Conservation (phyloP, 805 yeast genomes). For the Metschnikowia drakensbergensis region DNA sequence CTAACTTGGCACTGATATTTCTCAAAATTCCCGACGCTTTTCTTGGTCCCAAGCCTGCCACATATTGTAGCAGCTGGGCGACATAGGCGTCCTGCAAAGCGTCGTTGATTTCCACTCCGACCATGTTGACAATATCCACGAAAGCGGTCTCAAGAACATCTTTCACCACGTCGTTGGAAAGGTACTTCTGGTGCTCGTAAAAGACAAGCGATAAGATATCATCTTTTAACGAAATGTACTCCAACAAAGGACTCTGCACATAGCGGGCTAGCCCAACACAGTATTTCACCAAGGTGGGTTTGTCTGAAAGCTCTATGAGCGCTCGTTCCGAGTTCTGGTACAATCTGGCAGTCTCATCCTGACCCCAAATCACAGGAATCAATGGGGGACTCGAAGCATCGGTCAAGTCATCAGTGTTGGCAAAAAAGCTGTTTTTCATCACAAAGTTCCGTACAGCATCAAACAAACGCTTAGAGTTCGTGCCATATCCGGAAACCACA, state of each 20-base stretch:
- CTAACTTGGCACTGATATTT: slow-evolving; percentile 61
- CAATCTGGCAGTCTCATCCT: slow-evolving; percentile 89
- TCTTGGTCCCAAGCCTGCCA: slow-evolving; percentile 94
- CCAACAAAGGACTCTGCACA: slow-evolving; percentile 88
- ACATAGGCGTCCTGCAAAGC: slow-evolving; percentile 74
- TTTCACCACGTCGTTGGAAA: slow-evolving; percentile 58
- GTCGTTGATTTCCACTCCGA: slow-evolving; percentile 90
- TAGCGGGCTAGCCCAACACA: slow-evolving; percentile 89
- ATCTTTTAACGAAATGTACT: slow-evolving; percentile 77
- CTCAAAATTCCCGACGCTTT: slow-evolving; percentile 85
- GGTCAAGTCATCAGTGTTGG: slow-evolving; percentile 44
- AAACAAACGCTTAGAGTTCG: slow-evolving; percentile 59
- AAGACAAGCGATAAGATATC: slow-evolving; percentile 66
- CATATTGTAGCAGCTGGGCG: slow-evolving; percentile 68
- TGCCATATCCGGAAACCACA: slow-evolving; percentile 84
- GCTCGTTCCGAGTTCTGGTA: slow-evolving; percentile 80
- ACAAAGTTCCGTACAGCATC: slow-evolving; percentile 55
- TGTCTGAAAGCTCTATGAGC: slow-evolving; percentile 73
- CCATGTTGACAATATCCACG: slow-evolving; percentile 86
- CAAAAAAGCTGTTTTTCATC: slow-evolving; percentile 50
- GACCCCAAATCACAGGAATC: slow-evolving; percentile 73
- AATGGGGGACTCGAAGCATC: slow-evolving; percentile 47
- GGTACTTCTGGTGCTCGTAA: slow-evolving; percentile 67
- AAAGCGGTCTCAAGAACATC: slow-evolving; percentile 74
- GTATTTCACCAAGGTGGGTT: slow-evolving; percentile 74